A percentile compares a stretch with the other conserved stretches of the same genome.
Conservation (phyloP, 176 grass and related monocot genomes). For the Saccharum officinarum region DNA sequence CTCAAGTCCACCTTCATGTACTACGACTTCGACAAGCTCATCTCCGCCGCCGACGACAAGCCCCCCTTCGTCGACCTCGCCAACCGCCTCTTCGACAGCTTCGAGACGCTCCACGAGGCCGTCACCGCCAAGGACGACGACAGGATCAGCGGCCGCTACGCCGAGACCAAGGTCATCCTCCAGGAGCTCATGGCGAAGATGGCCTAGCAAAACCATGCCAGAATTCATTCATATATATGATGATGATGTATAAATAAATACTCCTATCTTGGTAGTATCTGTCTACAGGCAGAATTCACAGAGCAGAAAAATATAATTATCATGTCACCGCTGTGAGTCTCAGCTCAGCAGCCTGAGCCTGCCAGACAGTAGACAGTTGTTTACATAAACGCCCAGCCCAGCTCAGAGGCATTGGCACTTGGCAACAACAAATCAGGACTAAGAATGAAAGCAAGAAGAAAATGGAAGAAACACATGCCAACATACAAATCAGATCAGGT, state of each 20-base stretch:
- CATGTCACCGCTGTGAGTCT: not conserved
- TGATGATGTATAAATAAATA: not conserved
- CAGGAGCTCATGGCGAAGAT: conserved; percentile 71
- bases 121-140: conserved; percentile 52
- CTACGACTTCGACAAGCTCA: conserved; percentile 88
- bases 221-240: not conserved
- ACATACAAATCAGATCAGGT: conserved; percentile 4
- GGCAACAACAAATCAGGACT: not conserved
- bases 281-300: not conserved
- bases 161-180: conserved; percentile 53
- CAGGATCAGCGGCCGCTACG: conserved; percentile 49
- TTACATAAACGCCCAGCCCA: not conserved
- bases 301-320: not conserved
- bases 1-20: conserved; percentile 88
- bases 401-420: not conserved
- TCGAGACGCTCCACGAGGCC: conserved; percentile 62
- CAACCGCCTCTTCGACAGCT: conserved; percentile 77
- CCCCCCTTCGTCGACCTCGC: conserved; percentile 46
- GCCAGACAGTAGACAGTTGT: not conserved
- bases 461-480: not conserved
- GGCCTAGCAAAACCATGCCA: conserved; percentile 29
- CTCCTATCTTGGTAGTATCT: not conserved
- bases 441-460: not conserved
- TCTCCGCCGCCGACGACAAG: conserved; percentile 60
- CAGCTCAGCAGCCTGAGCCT: not conserved